Percentiles rank a stretch among this genome's conserved stretches.
phyloP scores from a whole-genome alignment of 768 basidiomycete genomes.

The Pulveroboletus sp. region DNA sequence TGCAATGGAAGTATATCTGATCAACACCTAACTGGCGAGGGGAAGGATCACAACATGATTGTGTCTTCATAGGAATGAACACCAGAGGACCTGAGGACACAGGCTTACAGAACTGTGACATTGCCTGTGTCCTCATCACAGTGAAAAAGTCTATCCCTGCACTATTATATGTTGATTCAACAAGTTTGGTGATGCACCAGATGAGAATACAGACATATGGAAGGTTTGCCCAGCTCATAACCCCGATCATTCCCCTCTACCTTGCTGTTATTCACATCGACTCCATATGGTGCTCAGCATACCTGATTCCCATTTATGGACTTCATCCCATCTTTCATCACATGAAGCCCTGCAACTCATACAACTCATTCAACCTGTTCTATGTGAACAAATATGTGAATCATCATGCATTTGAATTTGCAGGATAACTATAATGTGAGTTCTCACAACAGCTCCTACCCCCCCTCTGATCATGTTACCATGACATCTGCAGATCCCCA shows the following conservation, averaged over 20 bases:
- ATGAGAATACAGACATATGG: constrained; percentile 1
- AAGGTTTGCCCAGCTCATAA: no score
- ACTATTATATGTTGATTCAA: not conserved
- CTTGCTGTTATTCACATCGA: not conserved
- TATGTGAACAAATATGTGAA: not conserved
- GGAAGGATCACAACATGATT: not conserved
- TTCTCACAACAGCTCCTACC: no score
- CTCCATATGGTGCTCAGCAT: not conserved
- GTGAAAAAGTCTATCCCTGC: not conserved
- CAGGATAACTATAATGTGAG: no score
- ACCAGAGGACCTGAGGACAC: no score
- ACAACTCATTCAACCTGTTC: not conserved
- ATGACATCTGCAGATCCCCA: no score
- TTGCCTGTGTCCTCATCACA: no score
- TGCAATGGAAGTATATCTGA: no score
- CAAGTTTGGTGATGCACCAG: not conserved
- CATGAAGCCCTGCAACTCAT: not conserved
- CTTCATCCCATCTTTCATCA: not conserved
- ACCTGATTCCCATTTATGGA: not conserved
- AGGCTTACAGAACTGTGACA: no score
- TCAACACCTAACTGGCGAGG: not conserved
- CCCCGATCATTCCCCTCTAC: not conserved
- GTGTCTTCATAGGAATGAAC: not conserved
- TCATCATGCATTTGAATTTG: not conserved
- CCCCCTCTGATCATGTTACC: no score